A percentile compares a stretch with the other conserved stretches of the same genome.
Evolutionary conservation across 257 asterid species (phyloP).

Genomic region (Striga asiatica): DNA sequence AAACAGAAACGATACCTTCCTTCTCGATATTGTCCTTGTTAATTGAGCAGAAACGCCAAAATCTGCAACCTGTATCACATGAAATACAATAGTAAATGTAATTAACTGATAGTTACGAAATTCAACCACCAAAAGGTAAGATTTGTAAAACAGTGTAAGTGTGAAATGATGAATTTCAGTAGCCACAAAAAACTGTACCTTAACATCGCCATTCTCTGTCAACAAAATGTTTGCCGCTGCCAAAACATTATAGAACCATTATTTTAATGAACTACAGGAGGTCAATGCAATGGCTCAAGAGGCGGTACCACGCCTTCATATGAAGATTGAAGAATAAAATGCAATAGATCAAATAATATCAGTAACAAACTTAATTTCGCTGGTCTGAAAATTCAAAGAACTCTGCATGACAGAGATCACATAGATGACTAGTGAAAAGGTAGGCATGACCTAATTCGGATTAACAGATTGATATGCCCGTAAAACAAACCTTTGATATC

Average conservation of each 20-base stretch:
- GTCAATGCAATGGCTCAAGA: conserved; percentile 11
- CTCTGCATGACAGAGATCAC: conserved; percentile 4
- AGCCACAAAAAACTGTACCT: conserved; percentile 40
- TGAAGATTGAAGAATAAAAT: neutral
- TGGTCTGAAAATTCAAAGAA: neutral
- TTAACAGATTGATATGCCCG: neutral
- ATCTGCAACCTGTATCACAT: conserved; percentile 77
- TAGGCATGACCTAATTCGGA: neutral
- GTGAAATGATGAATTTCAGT: conserved; percentile 2
- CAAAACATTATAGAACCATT: conserved; percentile 18
- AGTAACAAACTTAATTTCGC: neutral
- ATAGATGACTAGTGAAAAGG: neutral
- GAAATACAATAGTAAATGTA: conserved; percentile 5
- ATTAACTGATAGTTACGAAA: neutral
- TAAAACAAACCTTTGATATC: conserved; percentile 78
- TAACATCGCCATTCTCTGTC: conserved; percentile 95
- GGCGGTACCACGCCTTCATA: conserved; percentile 3
- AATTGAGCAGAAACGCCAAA: conserved; percentile 99
- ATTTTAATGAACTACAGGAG: conserved; percentile 8
- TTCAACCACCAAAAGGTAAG: neutral
- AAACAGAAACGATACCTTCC: conserved; percentile 50
- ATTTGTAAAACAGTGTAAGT: neutral
- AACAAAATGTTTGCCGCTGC: conserved; percentile 97
- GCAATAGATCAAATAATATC: conserved; percentile 4
- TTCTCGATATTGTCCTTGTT: conserved; percentile 89